phyloP scores from a whole-genome alignment of 2,329 filamentous ascomycete species.

The Colletotrichum agaves region DNA sequence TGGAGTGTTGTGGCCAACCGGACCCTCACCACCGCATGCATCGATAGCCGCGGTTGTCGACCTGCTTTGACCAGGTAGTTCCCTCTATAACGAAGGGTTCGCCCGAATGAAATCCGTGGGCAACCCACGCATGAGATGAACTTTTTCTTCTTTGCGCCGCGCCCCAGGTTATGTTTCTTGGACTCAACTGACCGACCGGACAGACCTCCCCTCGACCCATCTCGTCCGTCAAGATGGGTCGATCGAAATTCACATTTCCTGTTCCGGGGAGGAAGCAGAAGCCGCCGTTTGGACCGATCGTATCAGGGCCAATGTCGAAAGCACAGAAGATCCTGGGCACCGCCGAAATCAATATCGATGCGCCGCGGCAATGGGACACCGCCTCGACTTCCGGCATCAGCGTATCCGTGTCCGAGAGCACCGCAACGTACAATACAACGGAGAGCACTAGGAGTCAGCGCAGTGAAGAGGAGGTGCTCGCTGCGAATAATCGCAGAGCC shows the following conservation, averaged over 20 bases:
- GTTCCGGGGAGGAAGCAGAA: constrained; percentile 59
- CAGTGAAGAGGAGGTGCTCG: constrained; percentile 23
- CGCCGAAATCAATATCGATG: constrained; percentile 56
- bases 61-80: constrained; percentile 36
- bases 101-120: constrained; percentile 18
- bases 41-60: constrained; percentile 32
- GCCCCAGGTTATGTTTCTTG: constrained; percentile 3
- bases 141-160: constrained; percentile 1
- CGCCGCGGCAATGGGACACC: constrained; percentile 54
- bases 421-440: constrained; percentile 45
- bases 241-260: constrained; percentile 60
- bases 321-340: constrained; percentile 63
- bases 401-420: constrained; percentile 55
- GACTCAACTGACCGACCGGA: constrained; percentile 19
- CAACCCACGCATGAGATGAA: constrained; percentile 10
- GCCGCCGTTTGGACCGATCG: constrained; percentile 43
- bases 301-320: constrained; percentile 58
- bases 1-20: constrained; percentile 26
- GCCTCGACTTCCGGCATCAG: constrained; percentile 57
- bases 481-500: constrained; percentile 42
- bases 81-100: constrained; percentile 21
- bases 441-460: constrained; percentile 33
- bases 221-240: constrained; percentile 47
- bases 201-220: constrained; percentile 17
- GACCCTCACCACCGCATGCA: constrained; percentile 31